Evolutionary conservation across 352 stramenopile species (phyloP), one percentile per base, ranked within the genome.

Genomic region (Plasmopara viticola): DNA sequence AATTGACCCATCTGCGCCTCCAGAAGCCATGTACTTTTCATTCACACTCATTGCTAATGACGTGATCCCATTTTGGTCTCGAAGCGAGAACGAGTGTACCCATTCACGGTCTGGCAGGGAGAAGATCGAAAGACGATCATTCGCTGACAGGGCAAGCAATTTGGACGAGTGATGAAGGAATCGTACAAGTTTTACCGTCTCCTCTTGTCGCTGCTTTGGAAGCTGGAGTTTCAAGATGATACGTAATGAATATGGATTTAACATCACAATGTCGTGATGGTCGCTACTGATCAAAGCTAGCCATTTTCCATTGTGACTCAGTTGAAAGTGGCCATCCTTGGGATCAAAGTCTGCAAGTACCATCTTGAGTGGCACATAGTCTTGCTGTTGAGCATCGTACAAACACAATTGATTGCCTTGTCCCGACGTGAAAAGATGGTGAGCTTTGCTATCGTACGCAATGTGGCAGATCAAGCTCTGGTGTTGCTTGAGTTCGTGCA

Each of bases 401-500:
- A 88, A 62, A 44, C 81, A 91, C 6, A 91, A 53, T 30, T 91
- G 81, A 28, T 77, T 78, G 1, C 74, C 78, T 7, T 41, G 40
- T 3, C 64, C 81, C 0, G 66, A 74, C 2, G 78, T 87, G 40
- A 74, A 88, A 4, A 87, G 47, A 17, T 62, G 66, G 17, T 68
- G 62, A 3, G 50, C 67, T 15, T 81, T 66, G 3, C 30, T 49
- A 33, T 78, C 64, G 30, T 86, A 91, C 25, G 69, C 51, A 17
- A 92, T 52, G 15, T 80, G 66, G 4, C 49, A 51, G 13, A 96
- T 82, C 12, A 66, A 45, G 31, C 75, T 94, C 39, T 79, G 65
- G 52, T 97, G 90, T 62, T 97, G 88, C 49, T 86, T 71, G 53
- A 90, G 86, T 54, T 93, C 84, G n/a, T 74, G 60, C 6, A 93